These are phyloP conservation scores for Carex parvula DNA, from an alignment of 176 grass and related monocot species.

Conservation along the genomic window DNA sequence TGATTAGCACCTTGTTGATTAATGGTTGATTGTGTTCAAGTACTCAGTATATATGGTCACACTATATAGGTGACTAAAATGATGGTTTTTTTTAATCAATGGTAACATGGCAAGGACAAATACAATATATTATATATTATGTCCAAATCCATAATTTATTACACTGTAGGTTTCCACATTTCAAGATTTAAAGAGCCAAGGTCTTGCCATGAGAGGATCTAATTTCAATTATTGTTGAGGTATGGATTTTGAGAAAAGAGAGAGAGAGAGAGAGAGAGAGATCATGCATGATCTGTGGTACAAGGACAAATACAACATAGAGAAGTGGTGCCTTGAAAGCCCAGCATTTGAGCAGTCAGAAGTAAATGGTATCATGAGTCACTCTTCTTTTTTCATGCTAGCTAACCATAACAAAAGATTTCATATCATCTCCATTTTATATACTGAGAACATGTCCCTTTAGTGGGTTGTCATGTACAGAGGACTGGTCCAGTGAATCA, in stretches of 20 bases:
- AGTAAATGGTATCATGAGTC: slow-evolving; percentile 15
- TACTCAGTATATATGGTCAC: neutral
- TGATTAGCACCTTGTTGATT: slow-evolving; percentile 4
- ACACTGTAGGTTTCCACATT: neutral
- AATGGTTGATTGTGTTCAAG: neutral
- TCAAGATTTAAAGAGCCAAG: neutral
- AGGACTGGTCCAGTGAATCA: neutral
- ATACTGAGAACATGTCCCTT: neutral
- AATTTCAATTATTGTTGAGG: slow-evolving; percentile 13
- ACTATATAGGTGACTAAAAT: neutral
- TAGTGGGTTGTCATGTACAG: neutral
- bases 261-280: neutral
- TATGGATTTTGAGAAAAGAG: neutral
- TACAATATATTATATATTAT: neutral
- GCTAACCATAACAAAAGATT: neutral
- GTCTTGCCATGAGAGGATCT: neutral
- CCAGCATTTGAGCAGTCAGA: slow-evolving; percentile 20
- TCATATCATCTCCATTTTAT: slow-evolving; percentile 12
- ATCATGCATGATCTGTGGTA: neutral
- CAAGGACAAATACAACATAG: slow-evolving; percentile 27
- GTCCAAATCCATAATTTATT: neutral
- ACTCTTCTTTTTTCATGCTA: neutral
- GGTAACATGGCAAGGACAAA: neutral
- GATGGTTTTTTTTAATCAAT: neutral
- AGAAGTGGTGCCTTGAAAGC: slow-evolving; percentile 15